These are phyloP conservation scores for Arthromyces matolae DNA, from an alignment of 768 basidiomycete genomes.

Conservation along the genomic window DNA sequence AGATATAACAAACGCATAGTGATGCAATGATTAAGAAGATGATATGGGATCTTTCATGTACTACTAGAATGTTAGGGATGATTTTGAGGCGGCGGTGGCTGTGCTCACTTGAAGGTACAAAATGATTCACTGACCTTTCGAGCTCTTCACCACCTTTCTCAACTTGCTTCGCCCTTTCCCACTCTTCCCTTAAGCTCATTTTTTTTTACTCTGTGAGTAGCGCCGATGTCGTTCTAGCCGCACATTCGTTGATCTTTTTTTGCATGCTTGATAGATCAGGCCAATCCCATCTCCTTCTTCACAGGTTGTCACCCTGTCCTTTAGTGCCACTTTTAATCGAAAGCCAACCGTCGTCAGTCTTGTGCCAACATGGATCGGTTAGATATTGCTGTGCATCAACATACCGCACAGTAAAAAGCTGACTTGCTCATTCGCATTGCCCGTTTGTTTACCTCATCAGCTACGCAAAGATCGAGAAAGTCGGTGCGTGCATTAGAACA, in stretches of 20 bases:
- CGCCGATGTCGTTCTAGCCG: too few species aligned
- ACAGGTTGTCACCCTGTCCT: conserved; percentile 11
- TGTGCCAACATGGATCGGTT: conserved; percentile 42
- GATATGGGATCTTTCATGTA: too few species aligned
- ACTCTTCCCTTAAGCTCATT: conserved; percentile 14
- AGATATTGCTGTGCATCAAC: conserved; percentile 17
- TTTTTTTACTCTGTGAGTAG: conserved; percentile 17
- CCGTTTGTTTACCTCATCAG: conserved; percentile 37
- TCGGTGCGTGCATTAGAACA: conserved; percentile 63
- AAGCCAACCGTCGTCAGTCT: conserved; percentile 2
- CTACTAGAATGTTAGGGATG: background rate
- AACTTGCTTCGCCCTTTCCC: conserved; percentile 15
- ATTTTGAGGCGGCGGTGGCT: conserved; percentile 18
- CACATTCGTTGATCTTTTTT: background rate
- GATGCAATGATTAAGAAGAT: conserved; percentile 5
- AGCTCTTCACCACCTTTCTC: conserved; percentile 12
- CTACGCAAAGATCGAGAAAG: conserved; percentile 97
- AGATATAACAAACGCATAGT: conserved; percentile 9
- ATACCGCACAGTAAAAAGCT: conserved; percentile 11
- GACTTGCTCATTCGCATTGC: conserved; percentile 12
- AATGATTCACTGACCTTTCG: conserved; percentile 12
- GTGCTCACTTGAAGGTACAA: conserved; percentile 15
- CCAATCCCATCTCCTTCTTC: conserved; percentile 11
- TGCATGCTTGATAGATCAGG: conserved; percentile 10
- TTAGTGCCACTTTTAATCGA: conserved; percentile 8